A percentile compares a stretch with the other conserved stretches of the same genome.
Evolutionary conservation across 108 stramenopile species (phyloP).

Genomic region (Cyclotella baltica): DNA sequence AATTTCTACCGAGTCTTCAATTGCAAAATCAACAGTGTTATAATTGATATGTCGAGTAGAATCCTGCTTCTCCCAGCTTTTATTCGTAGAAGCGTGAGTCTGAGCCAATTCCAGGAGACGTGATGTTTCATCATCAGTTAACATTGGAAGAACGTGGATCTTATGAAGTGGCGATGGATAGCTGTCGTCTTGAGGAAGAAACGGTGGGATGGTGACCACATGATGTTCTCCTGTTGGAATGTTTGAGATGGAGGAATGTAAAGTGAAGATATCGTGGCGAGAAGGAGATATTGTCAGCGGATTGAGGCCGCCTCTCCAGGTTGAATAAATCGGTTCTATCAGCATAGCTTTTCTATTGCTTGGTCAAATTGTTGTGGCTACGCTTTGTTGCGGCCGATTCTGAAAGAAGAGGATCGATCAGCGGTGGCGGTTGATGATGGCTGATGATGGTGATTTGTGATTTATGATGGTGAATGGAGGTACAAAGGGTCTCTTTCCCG

Average conservation of each 20-base stretch:
- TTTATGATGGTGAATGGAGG: too few species aligned
- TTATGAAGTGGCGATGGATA: slow-evolving; percentile 74
- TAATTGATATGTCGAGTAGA: slow-evolving; percentile 67
- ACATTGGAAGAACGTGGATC: slow-evolving; percentile 62
- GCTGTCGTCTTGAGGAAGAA: slow-evolving; percentile 20
- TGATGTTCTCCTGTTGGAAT: slow-evolving; percentile 15
- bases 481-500: too few species aligned
- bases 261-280: background rate
- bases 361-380: too few species aligned
- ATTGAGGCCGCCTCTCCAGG: slow-evolving; percentile 5
- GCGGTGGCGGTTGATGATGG: too few species aligned
- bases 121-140: slow-evolving; percentile 58
- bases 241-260: background rate
- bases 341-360: background rate
- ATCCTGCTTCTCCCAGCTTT: slow-evolving; percentile 69
- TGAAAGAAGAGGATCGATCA: too few species aligned
- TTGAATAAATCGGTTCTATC: background rate
- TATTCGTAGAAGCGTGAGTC: slow-evolving; percentile 53
- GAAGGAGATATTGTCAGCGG: background rate
- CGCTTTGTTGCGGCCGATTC: too few species aligned
- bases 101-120: slow-evolving; percentile 54
- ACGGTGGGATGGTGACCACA: slow-evolving; percentile 42
- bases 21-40: slow-evolving; percentile 75
- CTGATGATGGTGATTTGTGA: too few species aligned
- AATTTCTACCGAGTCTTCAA: slow-evolving; percentile 67